Conservation (phyloP, 2,329 filamentous ascomycete species). For the Eutypa lata region DNA sequence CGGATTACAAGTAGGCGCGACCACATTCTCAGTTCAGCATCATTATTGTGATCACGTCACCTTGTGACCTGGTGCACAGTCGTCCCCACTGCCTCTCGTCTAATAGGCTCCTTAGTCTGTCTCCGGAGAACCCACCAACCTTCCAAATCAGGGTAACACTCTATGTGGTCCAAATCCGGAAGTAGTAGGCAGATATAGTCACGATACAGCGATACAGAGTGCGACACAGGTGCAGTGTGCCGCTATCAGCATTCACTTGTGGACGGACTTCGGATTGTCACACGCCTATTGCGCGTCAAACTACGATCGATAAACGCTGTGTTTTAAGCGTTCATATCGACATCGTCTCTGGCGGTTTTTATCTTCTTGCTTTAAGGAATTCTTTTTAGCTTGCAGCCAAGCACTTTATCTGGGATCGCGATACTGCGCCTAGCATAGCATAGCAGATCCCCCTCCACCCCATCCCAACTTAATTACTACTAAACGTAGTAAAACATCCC, state of each 20-base stretch:
- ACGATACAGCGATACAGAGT: constrained; percentile 13
- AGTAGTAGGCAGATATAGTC: constrained; percentile 8
- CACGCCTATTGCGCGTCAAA: neutral
- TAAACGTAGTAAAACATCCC: neutral
- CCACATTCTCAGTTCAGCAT: constrained; percentile 4
- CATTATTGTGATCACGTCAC: neutral
- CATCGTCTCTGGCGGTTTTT: neutral
- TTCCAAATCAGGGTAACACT: constrained; percentile 29
- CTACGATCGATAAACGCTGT: neutral
- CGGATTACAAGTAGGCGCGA: neutral
- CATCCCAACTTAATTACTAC: neutral
- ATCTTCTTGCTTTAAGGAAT: neutral
- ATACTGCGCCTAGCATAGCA: neutral
- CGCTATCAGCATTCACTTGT: neutral
- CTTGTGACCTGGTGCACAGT: neutral
- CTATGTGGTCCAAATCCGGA: constrained; percentile 14
- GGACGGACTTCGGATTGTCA: neutral
- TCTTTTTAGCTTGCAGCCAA: neutral
- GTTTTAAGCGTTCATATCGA: neutral
- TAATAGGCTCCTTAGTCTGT: constrained; percentile 25
- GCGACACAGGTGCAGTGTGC: constrained; percentile 6
- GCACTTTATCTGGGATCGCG: neutral
- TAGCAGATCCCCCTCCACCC: neutral
- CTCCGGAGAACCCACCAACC: constrained; percentile 24
- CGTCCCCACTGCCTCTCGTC: constrained; percentile 10